phyloP scores from a whole-genome alignment of 441 rosid genomes.

The Lepidium campestre region DNA sequence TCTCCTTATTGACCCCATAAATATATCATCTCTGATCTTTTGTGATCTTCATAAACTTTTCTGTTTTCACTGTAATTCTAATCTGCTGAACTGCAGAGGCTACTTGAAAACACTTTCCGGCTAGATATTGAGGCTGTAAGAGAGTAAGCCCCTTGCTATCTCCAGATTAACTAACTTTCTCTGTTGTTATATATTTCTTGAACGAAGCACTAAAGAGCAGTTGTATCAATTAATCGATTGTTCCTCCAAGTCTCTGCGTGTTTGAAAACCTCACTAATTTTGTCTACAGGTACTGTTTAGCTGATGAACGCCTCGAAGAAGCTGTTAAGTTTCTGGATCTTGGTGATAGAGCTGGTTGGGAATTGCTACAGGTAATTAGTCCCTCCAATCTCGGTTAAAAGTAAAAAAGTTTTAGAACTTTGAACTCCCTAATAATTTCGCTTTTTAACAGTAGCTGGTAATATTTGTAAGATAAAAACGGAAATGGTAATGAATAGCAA shows the following conservation, averaged over 20 bases:
- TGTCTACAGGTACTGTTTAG: slow-evolving; percentile 72
- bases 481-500: background rate
- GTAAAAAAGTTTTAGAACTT: background rate
- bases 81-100: slow-evolving; percentile 54
- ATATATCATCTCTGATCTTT: slow-evolving; percentile 2
- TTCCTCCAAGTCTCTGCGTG: background rate
- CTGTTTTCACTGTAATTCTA: background rate
- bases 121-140: slow-evolving; percentile 80
- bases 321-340: slow-evolving; percentile 85
- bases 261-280: background rate
- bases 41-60: background rate
- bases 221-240: background rate
- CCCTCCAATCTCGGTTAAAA: background rate
- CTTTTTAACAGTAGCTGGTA: background rate
- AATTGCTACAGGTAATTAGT: slow-evolving; percentile 69
- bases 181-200: background rate
- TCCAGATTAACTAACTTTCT: background rate
- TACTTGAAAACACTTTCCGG: slow-evolving; percentile 79
- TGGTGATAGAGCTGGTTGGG: slow-evolving; percentile 81
- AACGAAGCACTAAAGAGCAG: background rate
- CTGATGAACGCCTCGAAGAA: slow-evolving; percentile 73
- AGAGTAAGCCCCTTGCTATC: slow-evolving; percentile 58
- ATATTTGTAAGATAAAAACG: background rate
- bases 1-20: background rate
- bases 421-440: background rate